A percentile compares a stretch with the other conserved stretches of the same genome.
Conservation (phyloP, 1,284 basidiomycete species). For the Cronartium quercuum region DNA sequence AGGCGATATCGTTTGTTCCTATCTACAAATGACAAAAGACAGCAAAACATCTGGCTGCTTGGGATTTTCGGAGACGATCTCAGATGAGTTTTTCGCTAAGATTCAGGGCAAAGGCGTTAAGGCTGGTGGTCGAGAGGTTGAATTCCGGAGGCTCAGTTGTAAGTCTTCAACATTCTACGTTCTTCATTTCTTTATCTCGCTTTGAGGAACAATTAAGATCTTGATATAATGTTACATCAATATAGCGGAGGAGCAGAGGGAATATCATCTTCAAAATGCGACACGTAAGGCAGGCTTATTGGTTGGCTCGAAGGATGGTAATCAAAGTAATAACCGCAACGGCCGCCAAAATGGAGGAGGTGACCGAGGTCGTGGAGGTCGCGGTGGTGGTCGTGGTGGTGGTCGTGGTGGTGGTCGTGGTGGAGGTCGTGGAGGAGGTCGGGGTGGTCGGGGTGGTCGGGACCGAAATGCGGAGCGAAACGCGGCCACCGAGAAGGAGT, state of each 20-base stretch:
- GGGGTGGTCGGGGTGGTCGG: conserved; percentile 2
- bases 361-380: neutral
- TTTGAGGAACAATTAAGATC: neutral
- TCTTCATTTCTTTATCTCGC: too few relatives aligned
- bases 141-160: conserved; percentile 19
- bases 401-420: neutral
- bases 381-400: neutral
- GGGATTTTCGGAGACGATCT: conserved; percentile 11
- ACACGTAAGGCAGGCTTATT: conserved; percentile 3
- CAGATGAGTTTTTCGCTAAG: conserved; percentile 5
- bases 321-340: neutral
- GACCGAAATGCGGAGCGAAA: conserved; percentile 31
- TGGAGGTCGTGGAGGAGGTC: neutral
- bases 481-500: neutral
- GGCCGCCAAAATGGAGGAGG: conserved; percentile 1
- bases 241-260: conserved; percentile 14
- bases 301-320: conserved; percentile 7
- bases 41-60: conserved; percentile 10
- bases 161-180: neutral
- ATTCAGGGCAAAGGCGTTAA: conserved; percentile 31
- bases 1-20: conserved; percentile 25
- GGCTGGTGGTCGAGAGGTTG: conserved; percentile 29
- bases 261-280: conserved; percentile 32
- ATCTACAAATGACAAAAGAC: conserved; percentile 1
- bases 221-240: too few relatives aligned